These are phyloP conservation scores for Colletotrichum tropicale DNA, from an alignment of 2,329 filamentous ascomycete species.

Conservation along the genomic window DNA sequence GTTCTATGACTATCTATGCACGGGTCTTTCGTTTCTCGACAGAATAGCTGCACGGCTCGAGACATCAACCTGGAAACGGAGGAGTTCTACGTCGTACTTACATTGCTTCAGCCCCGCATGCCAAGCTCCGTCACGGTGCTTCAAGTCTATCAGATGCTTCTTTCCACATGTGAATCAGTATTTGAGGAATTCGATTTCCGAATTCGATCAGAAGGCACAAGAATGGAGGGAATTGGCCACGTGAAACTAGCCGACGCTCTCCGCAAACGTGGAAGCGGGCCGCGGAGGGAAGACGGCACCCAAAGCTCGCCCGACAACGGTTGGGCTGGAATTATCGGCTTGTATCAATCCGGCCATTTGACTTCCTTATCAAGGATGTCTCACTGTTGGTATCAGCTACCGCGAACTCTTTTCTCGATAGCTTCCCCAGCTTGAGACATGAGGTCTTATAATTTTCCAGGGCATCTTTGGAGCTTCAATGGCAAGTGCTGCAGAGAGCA, in stretches of 20 bases:
- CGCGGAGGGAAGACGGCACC: background rate
- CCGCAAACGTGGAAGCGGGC: background rate
- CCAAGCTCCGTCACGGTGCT: background rate
- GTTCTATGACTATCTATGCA: no score
- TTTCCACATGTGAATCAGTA: background rate
- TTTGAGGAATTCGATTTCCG: background rate
- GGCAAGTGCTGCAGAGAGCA: rapidly evolving
- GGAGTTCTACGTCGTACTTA: no score
- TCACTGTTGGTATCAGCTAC: background rate
- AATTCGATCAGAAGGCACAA: background rate
- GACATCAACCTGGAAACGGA: no score
- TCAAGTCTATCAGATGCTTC: background rate
- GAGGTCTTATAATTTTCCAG: background rate
- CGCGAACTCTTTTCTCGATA: background rate
- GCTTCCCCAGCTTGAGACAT: background rate
- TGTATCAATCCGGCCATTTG: background rate
- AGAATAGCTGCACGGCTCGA: no score
- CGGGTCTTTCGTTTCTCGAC: no score
- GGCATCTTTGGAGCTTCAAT: background rate
- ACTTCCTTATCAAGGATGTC: background rate
- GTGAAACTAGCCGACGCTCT: background rate
- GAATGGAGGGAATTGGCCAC: background rate
- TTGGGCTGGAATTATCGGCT: background rate
- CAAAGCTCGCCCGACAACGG: background rate
- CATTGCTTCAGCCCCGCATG: background rate